Evolutionary conservation across 768 basidiomycete species (phyloP), one percentile per base, ranked within the genome.

Genomic region (Phanerochaete sordida): DNA sequence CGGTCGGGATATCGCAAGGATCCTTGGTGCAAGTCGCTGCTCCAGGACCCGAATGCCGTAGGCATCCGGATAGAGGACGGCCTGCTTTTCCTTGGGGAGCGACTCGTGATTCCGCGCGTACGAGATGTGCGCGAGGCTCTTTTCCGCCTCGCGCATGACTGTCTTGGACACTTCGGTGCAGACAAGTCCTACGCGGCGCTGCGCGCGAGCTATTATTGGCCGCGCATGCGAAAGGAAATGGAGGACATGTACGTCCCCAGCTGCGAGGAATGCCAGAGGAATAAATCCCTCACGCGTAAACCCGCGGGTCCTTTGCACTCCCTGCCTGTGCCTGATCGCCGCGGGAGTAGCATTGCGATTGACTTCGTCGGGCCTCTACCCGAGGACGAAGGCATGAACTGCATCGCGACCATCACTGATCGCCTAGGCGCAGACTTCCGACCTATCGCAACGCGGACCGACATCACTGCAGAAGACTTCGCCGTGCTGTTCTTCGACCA

Each of bases 291-390:
- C 31, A 60, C 67, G 0, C 54, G 72, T 48, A 27, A 64, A 58
- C 63, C 64, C 1, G 4, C 65, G 55, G 58, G 70, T 5, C 70
- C 73, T 0, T 55, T 75, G 3, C 59, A 53, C 33, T 69, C 62
- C 0, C 57, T 70, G 0, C 64, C 69, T 0, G 52, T 70, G 0
- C 69, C 66, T 0, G 65, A 72, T 28, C 28, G 43, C 1, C 59
- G 60, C 9, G 57, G 65, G 19, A 67, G 68, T 23, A 59, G 60
- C 16, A 62, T 72, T 3, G 62, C 66, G 15, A 64, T 74, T 9
- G 67, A 74, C 48, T 74, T 72, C 60, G 57, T 72, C 19, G 67
- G 70, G 4, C 70, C 70, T 1, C 59, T 74, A 13, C 73, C 73
- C 0, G 59, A 57, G 12, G 69, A 71, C 46, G 46, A 62, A 7